Evolutionary conservation across 257 asterid genomes (phyloP), one percentile per base, ranked within the genome.

Genomic region (Avicennia marina): DNA sequence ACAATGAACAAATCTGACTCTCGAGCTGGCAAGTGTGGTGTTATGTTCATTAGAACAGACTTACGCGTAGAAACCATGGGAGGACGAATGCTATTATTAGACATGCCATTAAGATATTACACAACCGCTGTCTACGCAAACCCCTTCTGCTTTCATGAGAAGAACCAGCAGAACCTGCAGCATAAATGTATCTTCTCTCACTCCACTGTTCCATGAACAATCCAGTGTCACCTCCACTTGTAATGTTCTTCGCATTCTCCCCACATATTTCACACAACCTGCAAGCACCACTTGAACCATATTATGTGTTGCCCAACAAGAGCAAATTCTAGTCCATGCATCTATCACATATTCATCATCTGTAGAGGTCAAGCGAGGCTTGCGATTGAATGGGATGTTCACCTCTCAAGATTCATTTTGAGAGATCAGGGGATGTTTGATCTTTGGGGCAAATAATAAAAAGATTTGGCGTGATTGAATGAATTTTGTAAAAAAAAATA

Each of bases 231-330:
- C 76, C 66, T 2, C 64, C 45, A 10, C 91, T 89, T 2, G 72
- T 71, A 11, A 83, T 56, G 56, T 89, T 83, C 65, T 68, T 73
- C 19, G 84, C 97, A 11, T 62, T 69, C 72, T 71, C 72, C 11
- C 91, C 84, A 55, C 97, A 89, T 58, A 89, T 86, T 75, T 86
- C 97, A 44, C 97, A 89, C 53, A 76, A 53, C 71, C 97, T 89
- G 89, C 80, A 68, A 53, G 25, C 21, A 15, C 21, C 15, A 17
- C 1, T 11, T 36, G n/a, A 6, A 44, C 34, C 34, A 29, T 29
- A 4, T 4, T 29, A 29, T 29, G 8, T n/a, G n/a, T n/a, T n/a
- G n/a, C n/a, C n/a, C n/a, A n/a, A n/a, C n/a, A n/a, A n/a, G n/a
- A n/a, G n/a, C n/a, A n/a, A n/a, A n/a, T n/a, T n/a, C n/a, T n/a